These are phyloP conservation scores for Podospora pseudocomata DNA, from an alignment of 495 filamentous ascomycete species.

Conservation along the genomic window DNA sequence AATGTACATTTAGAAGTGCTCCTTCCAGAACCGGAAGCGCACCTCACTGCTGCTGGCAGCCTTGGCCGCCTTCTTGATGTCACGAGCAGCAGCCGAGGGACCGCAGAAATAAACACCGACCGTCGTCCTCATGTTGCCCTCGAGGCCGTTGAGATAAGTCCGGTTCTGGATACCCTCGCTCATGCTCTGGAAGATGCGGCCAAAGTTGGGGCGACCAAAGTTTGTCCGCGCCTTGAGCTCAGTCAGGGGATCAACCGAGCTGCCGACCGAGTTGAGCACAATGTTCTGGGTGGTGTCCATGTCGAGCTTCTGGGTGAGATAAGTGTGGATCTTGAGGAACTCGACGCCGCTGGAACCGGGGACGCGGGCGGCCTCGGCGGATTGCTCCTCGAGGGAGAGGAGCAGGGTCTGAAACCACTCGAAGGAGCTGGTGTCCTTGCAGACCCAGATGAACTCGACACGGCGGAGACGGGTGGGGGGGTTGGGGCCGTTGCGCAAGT, in stretches of 20 bases:
- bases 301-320: conserved; percentile 91
- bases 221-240: conserved; percentile 87
- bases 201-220: conserved; percentile 92
- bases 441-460: conserved; percentile 99
- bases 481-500: conserved; percentile 80
- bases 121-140: conserved; percentile 68
- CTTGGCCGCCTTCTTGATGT: conserved; percentile 79
- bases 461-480: conserved; percentile 82
- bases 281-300: conserved; percentile 92
- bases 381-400: conserved; percentile 86
- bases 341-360: conserved; percentile 65
- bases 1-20: conserved; percentile 60
- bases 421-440: conserved; percentile 92
- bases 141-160: conserved; percentile 78
- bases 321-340: conserved; percentile 97
- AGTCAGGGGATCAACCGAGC: conserved; percentile 82
- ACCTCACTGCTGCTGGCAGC: conserved; percentile 69
- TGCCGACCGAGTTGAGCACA: conserved; percentile 89
- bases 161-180: conserved; percentile 79
- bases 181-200: conserved; percentile 76
- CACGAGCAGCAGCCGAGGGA: conserved; percentile 59
- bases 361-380: conserved; percentile 58
- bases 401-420: conserved; percentile 98
- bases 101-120: conserved; percentile 99
- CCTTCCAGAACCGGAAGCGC: conserved; percentile 98